Evolutionary conservation across 441 rosid species (phyloP).

Genomic region (Sinapis alba): DNA sequence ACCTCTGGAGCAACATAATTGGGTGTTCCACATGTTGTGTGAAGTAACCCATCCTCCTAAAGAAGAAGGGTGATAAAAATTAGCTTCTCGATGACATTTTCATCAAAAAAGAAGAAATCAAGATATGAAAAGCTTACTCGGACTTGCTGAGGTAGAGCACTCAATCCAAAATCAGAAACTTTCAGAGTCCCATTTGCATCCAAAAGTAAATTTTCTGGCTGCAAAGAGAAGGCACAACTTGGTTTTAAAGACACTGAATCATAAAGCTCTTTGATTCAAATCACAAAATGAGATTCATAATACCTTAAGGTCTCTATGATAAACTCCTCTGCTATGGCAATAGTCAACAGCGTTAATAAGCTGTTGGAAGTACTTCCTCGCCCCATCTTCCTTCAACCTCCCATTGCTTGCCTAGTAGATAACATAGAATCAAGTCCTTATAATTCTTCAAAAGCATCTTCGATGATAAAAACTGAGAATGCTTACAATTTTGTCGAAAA

Average conservation of each 20-base stretch:
- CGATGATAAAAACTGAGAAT: background rate
- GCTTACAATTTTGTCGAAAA: constrained; percentile 94
- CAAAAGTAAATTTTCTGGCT: constrained; percentile 97
- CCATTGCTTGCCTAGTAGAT: constrained; percentile 76
- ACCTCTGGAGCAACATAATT: constrained; percentile 95
- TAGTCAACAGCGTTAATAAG: constrained; percentile 96
- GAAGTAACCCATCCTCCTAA: constrained; percentile 93
- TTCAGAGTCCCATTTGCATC: constrained; percentile 85
- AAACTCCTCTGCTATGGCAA: constrained; percentile 95
- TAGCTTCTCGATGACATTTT: too few relatives aligned
- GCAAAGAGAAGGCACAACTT: constrained; percentile 33
- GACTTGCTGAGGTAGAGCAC: constrained; percentile 98
- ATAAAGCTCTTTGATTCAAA: background rate
- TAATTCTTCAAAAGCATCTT: background rate
- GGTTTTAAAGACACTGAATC: background rate
- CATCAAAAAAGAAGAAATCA: too few relatives aligned
- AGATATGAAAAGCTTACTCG: constrained; percentile 56
- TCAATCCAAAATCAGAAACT: constrained; percentile 97
- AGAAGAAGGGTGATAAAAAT: too few relatives aligned
- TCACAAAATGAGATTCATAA: constrained; percentile 7
- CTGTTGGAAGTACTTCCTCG: constrained; percentile 91
- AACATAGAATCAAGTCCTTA: constrained; percentile 18
- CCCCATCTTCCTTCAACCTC: constrained; percentile 90
- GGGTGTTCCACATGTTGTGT: constrained; percentile 89
- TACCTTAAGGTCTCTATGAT: constrained; percentile 93